Evolutionary conservation across 495 filamentous ascomycete genomes (phyloP), one percentile per base, ranked within the genome.

Genomic region (Aspergillus mulundensis): DNA sequence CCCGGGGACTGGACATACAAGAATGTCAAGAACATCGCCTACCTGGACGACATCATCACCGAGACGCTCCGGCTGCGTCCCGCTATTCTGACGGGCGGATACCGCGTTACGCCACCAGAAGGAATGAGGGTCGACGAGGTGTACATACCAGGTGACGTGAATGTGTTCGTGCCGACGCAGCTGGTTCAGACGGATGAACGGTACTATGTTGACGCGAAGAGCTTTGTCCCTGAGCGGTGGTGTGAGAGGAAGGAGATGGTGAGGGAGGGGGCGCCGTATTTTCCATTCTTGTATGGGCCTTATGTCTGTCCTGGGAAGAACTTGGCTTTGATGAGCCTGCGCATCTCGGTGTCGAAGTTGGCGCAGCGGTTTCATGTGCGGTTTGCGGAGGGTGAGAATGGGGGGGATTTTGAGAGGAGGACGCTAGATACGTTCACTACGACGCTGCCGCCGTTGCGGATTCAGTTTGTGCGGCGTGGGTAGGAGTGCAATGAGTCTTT

Each of bases 151-250:
- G 74, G 76, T 0, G 60, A 69, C 4, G 61, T 63, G 4, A 69
- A 63, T 18, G 69, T 79, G 20, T 64, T 60, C 18, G 64, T 73
- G 1, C 72, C 74, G 4, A 47, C 59, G 10, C 72, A 73, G 32
- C 58, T 66, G 4, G 60, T 79, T 4, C 61, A 63, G n/a, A 69
- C 68, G 14, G 66, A 70, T 56, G 63, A 66, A 51, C 47, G 50
- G 42, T 70, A 66, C 25, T 78, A 69, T 57, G 59, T 66, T 20
- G 18, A 60, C 2, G 61, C 72, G 0, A 52, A 69, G 6, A 66
- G 74, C 1, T 85, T 80, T 56, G 63, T 84, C 39, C 83, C 83
- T 0, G 81, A 84, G 60, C 73, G 84, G 21, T 86, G 81, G 80
- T 49, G 65, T 36, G 72, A 74, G 12, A 59, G 58, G 41, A 52